Evolutionary conservation across 305 asterid species (phyloP).

Genomic region (Coffea humblotiana): DNA sequence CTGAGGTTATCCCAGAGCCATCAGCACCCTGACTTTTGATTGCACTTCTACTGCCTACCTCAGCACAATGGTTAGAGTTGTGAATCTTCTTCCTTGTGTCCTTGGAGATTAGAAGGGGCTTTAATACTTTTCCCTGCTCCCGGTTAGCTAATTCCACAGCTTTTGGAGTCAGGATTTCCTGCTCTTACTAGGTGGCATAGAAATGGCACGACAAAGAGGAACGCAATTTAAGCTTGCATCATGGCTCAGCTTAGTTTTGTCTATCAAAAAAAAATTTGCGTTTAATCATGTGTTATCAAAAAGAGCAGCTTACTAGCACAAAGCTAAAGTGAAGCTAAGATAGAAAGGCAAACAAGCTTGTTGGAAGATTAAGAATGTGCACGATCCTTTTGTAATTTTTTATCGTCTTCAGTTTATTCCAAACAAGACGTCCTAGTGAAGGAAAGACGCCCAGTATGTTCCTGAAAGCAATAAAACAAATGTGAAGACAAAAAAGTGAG

Average conservation of each 20-base stretch:
- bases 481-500: conserved; percentile 10
- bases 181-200: conserved; percentile 43
- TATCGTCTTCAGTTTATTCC: neutral
- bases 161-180: conserved; percentile 34
- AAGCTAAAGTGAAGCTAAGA: neutral
- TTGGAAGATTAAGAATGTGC: neutral
- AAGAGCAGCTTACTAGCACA: neutral
- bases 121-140: conserved; percentile 44
- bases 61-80: conserved; percentile 38
- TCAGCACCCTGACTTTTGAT: conserved; percentile 87
- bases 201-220: conserved; percentile 30
- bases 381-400: neutral
- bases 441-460: neutral
- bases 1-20: conserved; percentile 83
- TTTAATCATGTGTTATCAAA: neutral
- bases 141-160: conserved; percentile 38
- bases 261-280: conserved; percentile 27
- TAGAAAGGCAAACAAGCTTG: neutral
- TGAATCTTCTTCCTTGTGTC: conserved; percentile 53
- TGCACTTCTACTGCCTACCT: conserved; percentile 40
- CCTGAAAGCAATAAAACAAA: neutral
- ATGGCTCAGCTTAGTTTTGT: conserved; percentile 38
- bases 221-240: conserved; percentile 32
- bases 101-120: conserved; percentile 46
- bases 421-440: neutral